Conservation (phyloP, 2,329 filamentous ascomycete genomes). For the Trichoderma atrobrunneum region DNA sequence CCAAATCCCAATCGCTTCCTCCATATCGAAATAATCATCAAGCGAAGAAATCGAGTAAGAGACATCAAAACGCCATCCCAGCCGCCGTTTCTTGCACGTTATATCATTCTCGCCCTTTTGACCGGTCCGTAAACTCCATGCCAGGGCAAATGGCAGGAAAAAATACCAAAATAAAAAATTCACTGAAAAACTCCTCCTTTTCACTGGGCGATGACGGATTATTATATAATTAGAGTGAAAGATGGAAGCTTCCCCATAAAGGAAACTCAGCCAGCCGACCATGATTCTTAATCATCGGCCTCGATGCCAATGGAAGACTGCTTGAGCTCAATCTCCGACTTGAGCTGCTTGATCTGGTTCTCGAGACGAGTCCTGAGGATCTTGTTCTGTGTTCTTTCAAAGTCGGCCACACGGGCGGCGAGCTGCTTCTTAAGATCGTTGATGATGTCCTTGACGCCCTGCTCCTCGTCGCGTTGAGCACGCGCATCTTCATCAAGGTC, state of each 20-base stretch:
- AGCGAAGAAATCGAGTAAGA: not conserved
- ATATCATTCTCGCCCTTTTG: not conserved
- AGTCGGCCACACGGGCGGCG: constrained; percentile 43
- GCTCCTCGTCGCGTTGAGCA: constrained; percentile 48
- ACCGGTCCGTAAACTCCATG: constrained; percentile 7
- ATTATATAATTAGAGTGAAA: not conserved
- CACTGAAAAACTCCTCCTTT: not conserved
- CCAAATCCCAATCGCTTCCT: not conserved
- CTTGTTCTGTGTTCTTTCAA: constrained; percentile 43
- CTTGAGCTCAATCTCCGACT: constrained; percentile 45
- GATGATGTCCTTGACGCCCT: constrained; percentile 56
- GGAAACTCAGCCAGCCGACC: not conserved
- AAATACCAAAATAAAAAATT: not conserved
- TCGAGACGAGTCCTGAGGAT: constrained; percentile 52
- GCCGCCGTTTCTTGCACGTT: not conserved
- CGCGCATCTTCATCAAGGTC: constrained; percentile 54
- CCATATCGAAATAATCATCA: not conserved
- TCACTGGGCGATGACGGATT: not conserved
- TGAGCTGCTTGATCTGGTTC: constrained; percentile 47
- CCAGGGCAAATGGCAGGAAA: not conserved
- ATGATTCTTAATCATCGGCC: constrained; percentile 32
- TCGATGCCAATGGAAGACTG: constrained; percentile 44
- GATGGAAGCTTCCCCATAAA: not conserved
- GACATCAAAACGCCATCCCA: not conserved
- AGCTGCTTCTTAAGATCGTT: constrained; percentile 52